Evolutionary conservation across 345 rosid genomes (phyloP).

Genomic region (Diplotaxis tenuifolia): DNA sequence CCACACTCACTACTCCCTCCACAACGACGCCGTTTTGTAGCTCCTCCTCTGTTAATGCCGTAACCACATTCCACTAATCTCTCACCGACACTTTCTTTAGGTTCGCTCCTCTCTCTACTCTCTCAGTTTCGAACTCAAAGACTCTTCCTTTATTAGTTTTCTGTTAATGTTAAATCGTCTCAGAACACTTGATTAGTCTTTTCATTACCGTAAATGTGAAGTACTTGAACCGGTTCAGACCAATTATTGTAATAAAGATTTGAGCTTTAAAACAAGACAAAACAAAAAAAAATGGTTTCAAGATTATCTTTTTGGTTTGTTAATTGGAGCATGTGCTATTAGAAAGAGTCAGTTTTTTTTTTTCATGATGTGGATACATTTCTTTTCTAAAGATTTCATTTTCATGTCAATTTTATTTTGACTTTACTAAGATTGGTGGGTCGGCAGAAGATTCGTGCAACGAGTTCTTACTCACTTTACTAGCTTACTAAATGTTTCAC

Average conservation of each 20-base stretch:
- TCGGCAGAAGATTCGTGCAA: constrained; percentile 19
- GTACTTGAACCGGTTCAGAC: not conserved
- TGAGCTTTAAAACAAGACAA: constrained; percentile 22
- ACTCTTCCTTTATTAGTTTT: not conserved
- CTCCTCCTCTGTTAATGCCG: constrained; percentile 13
- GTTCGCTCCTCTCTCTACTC: not conserved
- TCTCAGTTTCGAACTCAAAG: constrained; percentile 11
- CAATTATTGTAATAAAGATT: constrained; percentile 20
- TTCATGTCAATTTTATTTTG: constrained; percentile 14
- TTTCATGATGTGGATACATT: constrained; percentile 27
- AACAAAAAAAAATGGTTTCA: not conserved
- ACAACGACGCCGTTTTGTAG: constrained; percentile 38
- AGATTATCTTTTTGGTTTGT: not conserved
- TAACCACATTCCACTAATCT: constrained; percentile 28
- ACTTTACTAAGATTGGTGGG: constrained; percentile 37
- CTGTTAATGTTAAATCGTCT: not conserved
- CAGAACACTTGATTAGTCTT: not conserved
- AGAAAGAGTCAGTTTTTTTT: constrained; percentile 11
- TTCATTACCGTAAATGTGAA: not conserved
- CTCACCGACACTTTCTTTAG: constrained; percentile 36
- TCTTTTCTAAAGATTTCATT: constrained; percentile 24
- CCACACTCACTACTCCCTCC: constrained; percentile 23
- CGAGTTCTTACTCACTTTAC: constrained; percentile 26
- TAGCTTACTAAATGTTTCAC: constrained; percentile 29
- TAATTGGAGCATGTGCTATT: constrained; percentile 12